Percentiles rank a stretch among this genome's conserved stretches.
These are phyloP conservation scores for Starmerella gropengiesseri DNA, from an alignment of 805 yeast genomes.

Conservation along the genomic window DNA sequence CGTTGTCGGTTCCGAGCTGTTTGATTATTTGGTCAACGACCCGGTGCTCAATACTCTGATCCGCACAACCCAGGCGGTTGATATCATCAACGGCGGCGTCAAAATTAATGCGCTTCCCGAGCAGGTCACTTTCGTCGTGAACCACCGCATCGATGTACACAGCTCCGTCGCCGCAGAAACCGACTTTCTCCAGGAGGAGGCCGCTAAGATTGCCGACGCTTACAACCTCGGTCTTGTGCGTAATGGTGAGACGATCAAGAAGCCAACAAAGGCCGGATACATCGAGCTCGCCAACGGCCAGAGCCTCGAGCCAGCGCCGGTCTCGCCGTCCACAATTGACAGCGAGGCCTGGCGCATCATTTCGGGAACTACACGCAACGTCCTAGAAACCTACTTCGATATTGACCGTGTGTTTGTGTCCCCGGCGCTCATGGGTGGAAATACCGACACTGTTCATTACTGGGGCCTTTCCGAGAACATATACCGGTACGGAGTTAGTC, in stretches of 20 bases:
- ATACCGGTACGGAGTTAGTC: constrained; percentile 37
- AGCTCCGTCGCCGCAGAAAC: constrained; percentile 37
- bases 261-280: constrained; percentile 33
- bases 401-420: constrained; percentile 37
- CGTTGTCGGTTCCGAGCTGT: neutral
- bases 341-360: constrained; percentile 40
- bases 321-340: constrained; percentile 36
- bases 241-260: constrained; percentile 24
- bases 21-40: neutral
- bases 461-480: constrained; percentile 52
- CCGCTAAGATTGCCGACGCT: constrained; percentile 34
- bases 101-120: constrained; percentile 73
- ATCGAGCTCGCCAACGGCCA: constrained; percentile 24
- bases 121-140: constrained; percentile 40
- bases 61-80: constrained; percentile 55
- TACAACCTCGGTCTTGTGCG: constrained; percentile 37
- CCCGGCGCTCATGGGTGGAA: constrained; percentile 55
- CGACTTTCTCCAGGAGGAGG: constrained; percentile 31
- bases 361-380: constrained; percentile 51
- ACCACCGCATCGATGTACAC: constrained; percentile 56
- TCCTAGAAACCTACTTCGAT: constrained; percentile 37
- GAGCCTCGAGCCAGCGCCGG: constrained; percentile 43
- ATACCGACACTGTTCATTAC: constrained; percentile 60
- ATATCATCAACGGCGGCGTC: constrained; percentile 57
- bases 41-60: constrained; percentile 1